Evolutionary conservation across 78 protist genomes (phyloP).

Genomic region (Planoprotostelium fungivorum): DNA sequence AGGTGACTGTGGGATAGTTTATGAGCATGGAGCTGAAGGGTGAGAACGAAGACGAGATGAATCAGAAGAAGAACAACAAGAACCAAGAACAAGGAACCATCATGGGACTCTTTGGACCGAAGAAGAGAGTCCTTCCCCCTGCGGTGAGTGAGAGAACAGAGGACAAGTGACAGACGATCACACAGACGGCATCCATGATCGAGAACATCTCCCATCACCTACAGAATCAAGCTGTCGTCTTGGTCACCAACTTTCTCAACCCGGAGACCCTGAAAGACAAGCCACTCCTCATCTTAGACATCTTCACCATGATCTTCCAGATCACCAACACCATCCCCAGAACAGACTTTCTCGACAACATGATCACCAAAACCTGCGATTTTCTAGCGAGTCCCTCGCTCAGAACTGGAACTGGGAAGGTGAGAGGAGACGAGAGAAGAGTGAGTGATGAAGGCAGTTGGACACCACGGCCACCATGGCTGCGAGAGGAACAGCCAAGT

Average conservation of each 20-base stretch:
- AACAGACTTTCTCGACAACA: neutral
- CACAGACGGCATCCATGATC: neutral
- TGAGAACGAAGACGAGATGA: neutral
- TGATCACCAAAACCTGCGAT: neutral
- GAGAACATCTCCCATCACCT: neutral
- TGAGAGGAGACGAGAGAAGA: too few species aligned
- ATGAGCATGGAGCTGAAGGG: neutral
- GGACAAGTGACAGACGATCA: neutral
- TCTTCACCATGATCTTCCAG: neutral
- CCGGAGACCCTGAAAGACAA: neutral
- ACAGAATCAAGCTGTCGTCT: neutral
- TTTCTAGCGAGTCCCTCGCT: neutral
- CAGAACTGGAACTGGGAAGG: neutral
- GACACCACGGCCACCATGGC: neutral
- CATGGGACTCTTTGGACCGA: neutral
- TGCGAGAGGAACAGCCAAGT: neutral
- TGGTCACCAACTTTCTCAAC: neutral
- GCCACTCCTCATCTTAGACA: neutral
- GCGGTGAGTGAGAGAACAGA: neutral
- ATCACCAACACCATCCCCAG: neutral
- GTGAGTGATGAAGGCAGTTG: too few species aligned
- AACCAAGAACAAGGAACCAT: neutral
- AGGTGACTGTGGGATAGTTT: neutral
- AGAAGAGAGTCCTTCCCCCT: neutral
- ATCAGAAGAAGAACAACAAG: neutral